Conservation (phyloP, 176 grass and related monocot species). For the Rhynchospora tenuis region DNA sequence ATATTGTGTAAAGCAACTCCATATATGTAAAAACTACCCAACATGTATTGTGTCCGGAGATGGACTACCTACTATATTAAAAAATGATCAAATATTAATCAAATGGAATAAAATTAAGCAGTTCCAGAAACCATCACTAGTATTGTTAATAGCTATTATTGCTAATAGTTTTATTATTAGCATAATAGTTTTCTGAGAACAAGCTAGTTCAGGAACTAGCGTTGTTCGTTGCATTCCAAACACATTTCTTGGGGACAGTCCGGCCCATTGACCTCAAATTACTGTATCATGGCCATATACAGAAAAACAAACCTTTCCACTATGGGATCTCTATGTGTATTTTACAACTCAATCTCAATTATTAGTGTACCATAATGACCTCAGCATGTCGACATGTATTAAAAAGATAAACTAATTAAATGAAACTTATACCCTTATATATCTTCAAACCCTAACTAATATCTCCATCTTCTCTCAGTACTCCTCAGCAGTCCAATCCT, state of each 20-base stretch:
- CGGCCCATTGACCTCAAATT: neutral
- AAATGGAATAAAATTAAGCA: no score
- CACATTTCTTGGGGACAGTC: neutral
- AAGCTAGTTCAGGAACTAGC: no score
- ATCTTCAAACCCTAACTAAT: constrained; percentile 5
- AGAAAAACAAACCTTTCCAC: neutral
- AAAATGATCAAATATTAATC: no score
- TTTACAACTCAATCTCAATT: neutral
- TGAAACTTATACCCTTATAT: neutral
- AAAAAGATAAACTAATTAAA: neutral
- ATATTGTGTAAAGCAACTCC: no score
- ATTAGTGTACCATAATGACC: neutral
- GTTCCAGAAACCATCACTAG: neutral
- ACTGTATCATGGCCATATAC: neutral
- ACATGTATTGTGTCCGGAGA: no score
- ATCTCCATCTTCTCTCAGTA: neutral
- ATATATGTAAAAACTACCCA: no score
- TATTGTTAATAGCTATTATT: neutral
- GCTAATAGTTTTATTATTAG: neutral
- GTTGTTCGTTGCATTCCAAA: no score
- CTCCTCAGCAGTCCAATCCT: neutral
- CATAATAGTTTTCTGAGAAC: neutral
- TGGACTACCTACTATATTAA: no score
- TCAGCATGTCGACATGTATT: constrained; percentile 15
- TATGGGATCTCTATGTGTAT: neutral